These are phyloP conservation scores for Lentinus brumalis DNA, from an alignment of 768 basidiomycete species.

Conservation along the genomic window DNA sequence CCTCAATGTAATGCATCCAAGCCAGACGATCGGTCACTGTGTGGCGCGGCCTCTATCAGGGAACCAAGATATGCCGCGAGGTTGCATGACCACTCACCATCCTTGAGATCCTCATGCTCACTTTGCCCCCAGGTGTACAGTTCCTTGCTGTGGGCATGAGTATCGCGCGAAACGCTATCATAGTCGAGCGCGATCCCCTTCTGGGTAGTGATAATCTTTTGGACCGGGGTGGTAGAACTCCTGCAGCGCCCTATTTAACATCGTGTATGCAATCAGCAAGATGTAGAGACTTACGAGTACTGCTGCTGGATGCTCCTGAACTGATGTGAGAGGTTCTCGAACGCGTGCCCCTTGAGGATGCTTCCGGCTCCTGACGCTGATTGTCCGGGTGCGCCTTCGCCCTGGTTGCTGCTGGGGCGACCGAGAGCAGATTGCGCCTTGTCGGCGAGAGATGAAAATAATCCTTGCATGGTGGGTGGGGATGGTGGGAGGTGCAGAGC, in stretches of 20 bases:
- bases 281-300: slow-evolving; percentile 53
- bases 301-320: slow-evolving; percentile 74
- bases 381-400: slow-evolving; percentile 42
- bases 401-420: slow-evolving; percentile 46
- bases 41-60: not conserved
- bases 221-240: slow-evolving; percentile 64
- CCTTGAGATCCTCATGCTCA: slow-evolving; percentile 72
- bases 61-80: slow-evolving; percentile 13
- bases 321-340: slow-evolving; percentile 66
- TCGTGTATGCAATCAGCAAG: not conserved
- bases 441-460: slow-evolving; percentile 69
- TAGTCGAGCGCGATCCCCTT: slow-evolving; percentile 80
- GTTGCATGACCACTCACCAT: slow-evolving; percentile 47
- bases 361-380: slow-evolving; percentile 9
- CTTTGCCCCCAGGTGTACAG: slow-evolving; percentile 82
- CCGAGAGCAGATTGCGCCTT: slow-evolving; percentile 76
- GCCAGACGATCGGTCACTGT: slow-evolving; percentile 80
- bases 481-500: slow-evolving; percentile 15
- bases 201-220: slow-evolving; percentile 77
- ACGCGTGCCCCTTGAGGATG: slow-evolving; percentile 42
- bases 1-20: slow-evolving; percentile 78
- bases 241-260: not conserved
- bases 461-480: slow-evolving; percentile 46
- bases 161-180: slow-evolving; percentile 64
- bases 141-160: slow-evolving; percentile 79